These are phyloP conservation scores for Thelonectria discophora DNA, from an alignment of 2,329 filamentous ascomycete species.

Conservation along the genomic window DNA sequence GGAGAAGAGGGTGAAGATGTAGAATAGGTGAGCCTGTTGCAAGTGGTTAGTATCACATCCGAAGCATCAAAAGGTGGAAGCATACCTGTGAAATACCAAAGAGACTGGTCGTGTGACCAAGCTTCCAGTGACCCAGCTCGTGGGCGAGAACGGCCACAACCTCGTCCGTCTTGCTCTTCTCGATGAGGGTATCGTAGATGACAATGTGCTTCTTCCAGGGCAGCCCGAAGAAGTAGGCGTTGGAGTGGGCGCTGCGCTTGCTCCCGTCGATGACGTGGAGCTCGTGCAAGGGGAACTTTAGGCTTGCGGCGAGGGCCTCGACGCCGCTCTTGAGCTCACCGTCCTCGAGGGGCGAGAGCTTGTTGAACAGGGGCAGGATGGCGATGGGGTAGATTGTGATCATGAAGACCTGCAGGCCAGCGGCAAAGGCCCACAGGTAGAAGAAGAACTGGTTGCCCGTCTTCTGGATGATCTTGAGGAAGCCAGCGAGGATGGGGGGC, in stretches of 20 bases:
- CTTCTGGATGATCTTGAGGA: slow-evolving; percentile 92
- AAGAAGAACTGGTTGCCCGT: slow-evolving; percentile 97
- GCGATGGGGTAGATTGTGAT: slow-evolving; percentile 96
- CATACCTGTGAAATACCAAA: slow-evolving; percentile 83
- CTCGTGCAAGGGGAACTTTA: slow-evolving; percentile 92
- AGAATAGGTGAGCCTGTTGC: slow-evolving; percentile 86
- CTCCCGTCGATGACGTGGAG: slow-evolving; percentile 94
- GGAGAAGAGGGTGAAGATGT: slow-evolving; percentile 95
- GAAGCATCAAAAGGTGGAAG: not conserved
- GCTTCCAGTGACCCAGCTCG: slow-evolving; percentile 96
- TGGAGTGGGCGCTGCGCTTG: slow-evolving; percentile 87
- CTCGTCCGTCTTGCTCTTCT: slow-evolving; percentile 91
- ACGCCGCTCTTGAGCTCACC: slow-evolving; percentile 89
- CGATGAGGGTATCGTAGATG: slow-evolving; percentile 96
- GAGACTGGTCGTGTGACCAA: slow-evolving; percentile 92
- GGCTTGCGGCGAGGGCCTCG: slow-evolving; percentile 80
- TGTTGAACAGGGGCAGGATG: slow-evolving; percentile 97
- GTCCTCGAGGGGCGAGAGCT: slow-evolving; percentile 88
- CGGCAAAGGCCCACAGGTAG: slow-evolving; percentile 94
- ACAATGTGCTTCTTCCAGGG: slow-evolving; percentile 99
- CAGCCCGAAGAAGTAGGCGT: slow-evolving; percentile 95
- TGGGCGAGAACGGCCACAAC: slow-evolving; percentile 95
- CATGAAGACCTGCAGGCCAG: slow-evolving; percentile 89
- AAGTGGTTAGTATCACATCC: slow-evolving; percentile 40
- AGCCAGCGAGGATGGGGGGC: slow-evolving; percentile 87